phyloP scores from a whole-genome alignment of 2,329 filamentous ascomycete species.

The Sporothrix euskadiensis region DNA sequence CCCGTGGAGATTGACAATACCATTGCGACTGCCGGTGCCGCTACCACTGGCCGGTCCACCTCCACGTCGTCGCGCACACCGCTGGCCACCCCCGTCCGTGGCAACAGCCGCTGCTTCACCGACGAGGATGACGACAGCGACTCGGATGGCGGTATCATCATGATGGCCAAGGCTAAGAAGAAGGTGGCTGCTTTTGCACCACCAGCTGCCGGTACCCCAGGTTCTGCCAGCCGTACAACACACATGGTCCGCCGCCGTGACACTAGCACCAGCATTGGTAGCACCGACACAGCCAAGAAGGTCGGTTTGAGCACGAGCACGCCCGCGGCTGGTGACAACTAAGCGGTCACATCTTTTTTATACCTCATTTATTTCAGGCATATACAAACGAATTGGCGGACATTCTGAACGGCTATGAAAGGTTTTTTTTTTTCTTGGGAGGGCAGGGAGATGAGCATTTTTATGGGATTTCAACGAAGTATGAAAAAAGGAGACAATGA shows the following conservation, averaged over 20 bases:
- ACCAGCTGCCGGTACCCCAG: neutral
- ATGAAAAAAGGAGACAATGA: neutral
- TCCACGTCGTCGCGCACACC: constrained; percentile 5
- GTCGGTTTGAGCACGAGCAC: constrained; percentile 36
- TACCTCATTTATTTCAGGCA: neutral
- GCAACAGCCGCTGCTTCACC: constrained; percentile 24
- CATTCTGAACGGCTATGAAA: neutral
- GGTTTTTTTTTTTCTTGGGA: neutral
- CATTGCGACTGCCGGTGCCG: neutral
- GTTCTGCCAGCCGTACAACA: constrained; percentile 34
- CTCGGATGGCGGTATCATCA: constrained; percentile 55
- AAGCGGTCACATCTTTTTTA: neutral
- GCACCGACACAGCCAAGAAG: constrained; percentile 66
- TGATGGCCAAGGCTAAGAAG: constrained; percentile 57
- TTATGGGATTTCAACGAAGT: neutral
- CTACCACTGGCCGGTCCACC: neutral
- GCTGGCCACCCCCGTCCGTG: constrained; percentile 23
- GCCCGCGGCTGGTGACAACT: neutral
- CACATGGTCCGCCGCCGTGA: constrained; percentile 50
- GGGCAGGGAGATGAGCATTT: neutral
- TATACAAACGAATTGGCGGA: neutral
- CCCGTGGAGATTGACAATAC: constrained; percentile 35
- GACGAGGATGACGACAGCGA: constrained; percentile 53
- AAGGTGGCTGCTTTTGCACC: constrained; percentile 33
- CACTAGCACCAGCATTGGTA: constrained; percentile 62